A percentile compares a stretch with the other conserved stretches of the same genome.
These are phyloP conservation scores for Aspergillus thermomutatus DNA, from an alignment of 2,329 filamentous ascomycete species.

Conservation along the genomic window DNA sequence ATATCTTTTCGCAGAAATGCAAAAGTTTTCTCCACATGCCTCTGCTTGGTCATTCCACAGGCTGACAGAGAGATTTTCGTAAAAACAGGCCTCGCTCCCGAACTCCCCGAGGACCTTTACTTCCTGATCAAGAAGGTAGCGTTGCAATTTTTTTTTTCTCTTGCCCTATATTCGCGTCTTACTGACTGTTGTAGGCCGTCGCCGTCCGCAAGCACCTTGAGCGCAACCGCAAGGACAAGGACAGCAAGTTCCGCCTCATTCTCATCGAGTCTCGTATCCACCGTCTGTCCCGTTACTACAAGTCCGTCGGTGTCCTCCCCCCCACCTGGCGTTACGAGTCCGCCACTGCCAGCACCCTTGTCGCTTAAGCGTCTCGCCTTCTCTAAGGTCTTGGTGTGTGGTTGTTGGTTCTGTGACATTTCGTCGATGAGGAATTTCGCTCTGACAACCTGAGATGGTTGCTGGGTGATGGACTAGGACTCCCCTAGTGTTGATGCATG, in stretches of 20 bases:
- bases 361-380: constrained; percentile 62
- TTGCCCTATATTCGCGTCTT: not conserved
- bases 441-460: not conserved
- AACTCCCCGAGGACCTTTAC: constrained; percentile 99
- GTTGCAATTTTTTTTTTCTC: not conserved
- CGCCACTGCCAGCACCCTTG: constrained; percentile 90
- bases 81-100: constrained; percentile 90
- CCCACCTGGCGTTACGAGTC: constrained; percentile 99
- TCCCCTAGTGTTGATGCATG: not conserved
- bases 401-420: constrained; percentile 3
- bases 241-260: constrained; percentile 99
- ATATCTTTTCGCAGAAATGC: constrained; percentile 26
- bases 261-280: constrained; percentile 99
- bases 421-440: not conserved
- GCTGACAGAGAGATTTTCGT: constrained; percentile 82
- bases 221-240: constrained; percentile 99
- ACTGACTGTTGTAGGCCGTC: constrained; percentile 63
- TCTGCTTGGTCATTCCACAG: constrained; percentile 73
- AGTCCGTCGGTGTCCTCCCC: constrained; percentile 78
- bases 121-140: constrained; percentile 99
- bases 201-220: constrained; percentile 99
- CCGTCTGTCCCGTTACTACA: constrained; percentile 99
- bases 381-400: not conserved
- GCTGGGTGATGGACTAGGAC: not conserved
- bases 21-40: constrained; percentile 53